Evolutionary conservation across 257 asterid species (phyloP).

Genomic region (Lycium ferocissimum): DNA sequence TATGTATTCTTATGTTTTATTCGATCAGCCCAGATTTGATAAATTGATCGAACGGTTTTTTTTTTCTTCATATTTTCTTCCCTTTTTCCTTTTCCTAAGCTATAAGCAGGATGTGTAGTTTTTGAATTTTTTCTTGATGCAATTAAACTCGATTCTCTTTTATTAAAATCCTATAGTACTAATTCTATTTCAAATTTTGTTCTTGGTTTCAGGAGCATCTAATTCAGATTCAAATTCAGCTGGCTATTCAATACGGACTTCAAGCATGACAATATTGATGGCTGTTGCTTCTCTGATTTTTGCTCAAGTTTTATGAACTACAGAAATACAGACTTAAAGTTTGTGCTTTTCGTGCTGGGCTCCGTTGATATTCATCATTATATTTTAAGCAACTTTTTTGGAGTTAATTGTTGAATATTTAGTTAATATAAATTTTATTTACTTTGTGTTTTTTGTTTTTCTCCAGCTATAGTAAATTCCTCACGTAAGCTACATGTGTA

Average conservation of each 20-base stretch:
- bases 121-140: not conserved
- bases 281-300: conserved; percentile 33
- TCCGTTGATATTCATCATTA: not conserved
- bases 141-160: not conserved
- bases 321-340: not conserved
- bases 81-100: too few species aligned
- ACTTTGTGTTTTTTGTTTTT: not conserved
- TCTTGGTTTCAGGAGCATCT: conserved; percentile 37
- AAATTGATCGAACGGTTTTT: too few species aligned
- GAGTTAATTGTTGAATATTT: not conserved
- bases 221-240: conserved; percentile 28
- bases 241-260: conserved; percentile 26
- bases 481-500: not conserved
- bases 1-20: too few species aligned
- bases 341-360: not conserved
- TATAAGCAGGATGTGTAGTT: not conserved
- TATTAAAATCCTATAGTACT: not conserved
- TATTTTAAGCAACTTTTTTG: not conserved
- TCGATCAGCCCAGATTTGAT: too few species aligned
- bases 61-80: too few species aligned
- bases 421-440: not conserved
- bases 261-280: conserved; percentile 22
- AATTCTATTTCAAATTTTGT: not conserved
- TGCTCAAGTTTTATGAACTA: conserved; percentile 23
- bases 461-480: not conserved